phyloP scores from a whole-genome alignment of 768 basidiomycete genomes.

The Cubamyces sp. region DNA sequence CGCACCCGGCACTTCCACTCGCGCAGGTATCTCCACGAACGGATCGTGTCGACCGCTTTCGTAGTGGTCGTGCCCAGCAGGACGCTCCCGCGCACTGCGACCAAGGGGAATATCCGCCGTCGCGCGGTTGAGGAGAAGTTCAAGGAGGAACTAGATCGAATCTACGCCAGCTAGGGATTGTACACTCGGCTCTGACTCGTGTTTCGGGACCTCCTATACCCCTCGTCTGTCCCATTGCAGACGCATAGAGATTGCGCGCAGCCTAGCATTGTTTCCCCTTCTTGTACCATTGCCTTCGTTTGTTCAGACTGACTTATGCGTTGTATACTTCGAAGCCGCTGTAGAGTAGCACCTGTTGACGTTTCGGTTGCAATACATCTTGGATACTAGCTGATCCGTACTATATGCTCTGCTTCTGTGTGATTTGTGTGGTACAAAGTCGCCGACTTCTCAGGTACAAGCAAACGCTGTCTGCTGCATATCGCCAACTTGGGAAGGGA shows the following conservation, averaged over 20 bases:
- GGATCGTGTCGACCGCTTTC: constrained; percentile 65
- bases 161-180: constrained; percentile 44
- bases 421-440: too few species aligned
- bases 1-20: constrained; percentile 75
- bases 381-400: neutral
- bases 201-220: constrained; percentile 36
- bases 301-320: neutral
- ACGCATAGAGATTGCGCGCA: neutral
- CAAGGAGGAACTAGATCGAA: constrained; percentile 56
- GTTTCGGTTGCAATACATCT: neutral
- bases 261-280: neutral
- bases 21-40: constrained; percentile 78
- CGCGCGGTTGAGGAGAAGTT: constrained; percentile 74
- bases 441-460: too few species aligned
- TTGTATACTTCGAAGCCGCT: neutral
- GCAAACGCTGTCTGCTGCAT: too few species aligned
- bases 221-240: neutral
- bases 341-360: neutral
- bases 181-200: constrained; percentile 5
- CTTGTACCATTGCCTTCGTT: neutral
- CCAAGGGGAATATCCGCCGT: constrained; percentile 82
- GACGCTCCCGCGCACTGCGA: constrained; percentile 76
- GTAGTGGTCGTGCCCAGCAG: constrained; percentile 66
- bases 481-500: too few species aligned
- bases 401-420: too few species aligned